Conservation (phyloP, 306 rosid species). For the Trifolium subterraneum region DNA sequence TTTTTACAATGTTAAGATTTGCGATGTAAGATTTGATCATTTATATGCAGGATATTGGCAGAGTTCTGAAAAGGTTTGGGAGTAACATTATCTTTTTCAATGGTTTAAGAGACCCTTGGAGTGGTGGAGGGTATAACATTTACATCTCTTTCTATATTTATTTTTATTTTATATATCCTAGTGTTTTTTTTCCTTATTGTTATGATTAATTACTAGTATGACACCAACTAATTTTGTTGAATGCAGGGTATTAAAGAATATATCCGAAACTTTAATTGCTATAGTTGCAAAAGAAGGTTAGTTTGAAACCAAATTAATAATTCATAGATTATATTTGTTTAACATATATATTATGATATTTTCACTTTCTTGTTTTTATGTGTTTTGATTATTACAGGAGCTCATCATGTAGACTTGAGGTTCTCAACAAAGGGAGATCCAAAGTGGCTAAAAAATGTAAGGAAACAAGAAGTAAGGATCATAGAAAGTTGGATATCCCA, state of each 20-base stretch:
- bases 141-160: conserved; percentile 23
- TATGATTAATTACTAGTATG: neutral
- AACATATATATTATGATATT: neutral
- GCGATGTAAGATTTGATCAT: neutral
- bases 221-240: neutral
- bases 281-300: conserved; percentile 77
- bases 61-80: conserved; percentile 66
- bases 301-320: neutral
- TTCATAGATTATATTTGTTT: neutral
- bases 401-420: conserved; percentile 87
- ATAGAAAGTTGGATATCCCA: conserved; percentile 66
- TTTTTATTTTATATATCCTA: neutral
- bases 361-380: neutral
- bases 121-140: conserved; percentile 77
- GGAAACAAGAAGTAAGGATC: conserved; percentile 63
- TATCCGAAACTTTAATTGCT: conserved; percentile 64
- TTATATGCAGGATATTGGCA: conserved; percentile 52
- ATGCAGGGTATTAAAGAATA: conserved; percentile 72
- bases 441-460: conserved; percentile 71
- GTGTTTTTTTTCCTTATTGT: neutral
- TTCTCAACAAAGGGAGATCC: conserved; percentile 72
- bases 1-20: too few relatives aligned
- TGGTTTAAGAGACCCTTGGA: conserved; percentile 96
- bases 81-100: conserved; percentile 90
- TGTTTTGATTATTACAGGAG: conserved; percentile 56